These are phyloP conservation scores for Rhodamnia rubescens DNA, from an alignment of 345 rosid species.

Conservation along the genomic window DNA sequence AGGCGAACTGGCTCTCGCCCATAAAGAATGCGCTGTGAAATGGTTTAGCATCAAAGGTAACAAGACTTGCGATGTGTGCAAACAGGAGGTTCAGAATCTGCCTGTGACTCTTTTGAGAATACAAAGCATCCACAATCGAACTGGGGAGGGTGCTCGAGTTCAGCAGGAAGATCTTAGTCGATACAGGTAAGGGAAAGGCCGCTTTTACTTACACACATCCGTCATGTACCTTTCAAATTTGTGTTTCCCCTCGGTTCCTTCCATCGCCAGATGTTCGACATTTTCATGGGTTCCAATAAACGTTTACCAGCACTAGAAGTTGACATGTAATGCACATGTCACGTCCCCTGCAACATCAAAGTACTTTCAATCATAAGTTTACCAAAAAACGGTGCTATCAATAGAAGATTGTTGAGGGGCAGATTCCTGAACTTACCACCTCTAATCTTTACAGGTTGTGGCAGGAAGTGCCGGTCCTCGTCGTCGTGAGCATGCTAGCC, in stretches of 20 bases:
- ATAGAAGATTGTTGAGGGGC: not conserved
- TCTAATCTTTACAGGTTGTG: slow-evolving; percentile 47
- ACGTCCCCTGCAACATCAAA: not conserved
- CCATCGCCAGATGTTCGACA: not conserved
- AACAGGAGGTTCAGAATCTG: slow-evolving; percentile 78
- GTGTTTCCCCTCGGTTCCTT: not conserved
- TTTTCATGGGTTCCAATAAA: not conserved
- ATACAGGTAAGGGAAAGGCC: slow-evolving; percentile 28
- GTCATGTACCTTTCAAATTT: not conserved
- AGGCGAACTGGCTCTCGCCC: slow-evolving; percentile 98
- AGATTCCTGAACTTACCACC: not conserved
- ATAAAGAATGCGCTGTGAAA: slow-evolving; percentile 83
- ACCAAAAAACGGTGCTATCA: not conserved
- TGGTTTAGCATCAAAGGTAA: slow-evolving; percentile 96
- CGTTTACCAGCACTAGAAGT: not conserved
- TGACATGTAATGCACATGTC: not conserved
- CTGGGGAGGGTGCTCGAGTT: slow-evolving; percentile 10
- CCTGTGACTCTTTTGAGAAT: slow-evolving; percentile 80
- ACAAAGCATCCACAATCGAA: slow-evolving; percentile 37
- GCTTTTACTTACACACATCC: not conserved
- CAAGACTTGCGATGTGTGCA: slow-evolving; percentile 92
- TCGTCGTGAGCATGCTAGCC: slow-evolving; percentile 79
- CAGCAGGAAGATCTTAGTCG: slow-evolving; percentile 19
- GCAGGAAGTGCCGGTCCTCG: slow-evolving; percentile 87
- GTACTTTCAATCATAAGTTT: not conserved